phyloP scores from a whole-genome alignment of 768 basidiomycete species.

The Melanogaster broomeanus region DNA sequence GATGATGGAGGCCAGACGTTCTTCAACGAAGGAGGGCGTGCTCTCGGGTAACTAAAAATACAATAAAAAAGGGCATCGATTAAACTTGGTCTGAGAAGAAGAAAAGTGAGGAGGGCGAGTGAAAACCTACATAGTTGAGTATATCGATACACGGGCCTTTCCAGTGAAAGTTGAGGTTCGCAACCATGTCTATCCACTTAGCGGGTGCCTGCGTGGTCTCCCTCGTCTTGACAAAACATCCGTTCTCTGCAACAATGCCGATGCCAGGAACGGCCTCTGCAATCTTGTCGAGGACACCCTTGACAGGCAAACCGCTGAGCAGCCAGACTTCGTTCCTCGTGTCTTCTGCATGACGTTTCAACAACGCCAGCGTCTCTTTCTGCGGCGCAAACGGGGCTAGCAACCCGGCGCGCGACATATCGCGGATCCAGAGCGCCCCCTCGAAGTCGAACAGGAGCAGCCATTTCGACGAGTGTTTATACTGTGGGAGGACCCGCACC shows the following conservation, averaged over 20 bases:
- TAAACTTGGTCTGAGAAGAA: neutral
- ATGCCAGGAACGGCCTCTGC: slow-evolving; percentile 61
- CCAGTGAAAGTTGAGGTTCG: slow-evolving; percentile 79
- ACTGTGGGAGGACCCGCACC: slow-evolving; percentile 61
- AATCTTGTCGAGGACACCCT: slow-evolving; percentile 63
- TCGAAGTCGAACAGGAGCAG: slow-evolving; percentile 79
- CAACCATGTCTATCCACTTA: slow-evolving; percentile 78
- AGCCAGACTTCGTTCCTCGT: slow-evolving; percentile 78
- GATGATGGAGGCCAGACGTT: slow-evolving; percentile 77
- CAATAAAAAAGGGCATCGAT: neutral
- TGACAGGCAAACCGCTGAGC: slow-evolving; percentile 71
- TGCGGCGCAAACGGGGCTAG: slow-evolving; percentile 43
- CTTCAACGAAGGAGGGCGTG: slow-evolving; percentile 84
- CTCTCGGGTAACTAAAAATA: slow-evolving; percentile 78
- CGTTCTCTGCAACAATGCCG: slow-evolving; percentile 89
- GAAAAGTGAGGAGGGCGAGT: neutral
- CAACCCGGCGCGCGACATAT: slow-evolving; percentile 48
- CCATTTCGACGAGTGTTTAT: slow-evolving; percentile 63
- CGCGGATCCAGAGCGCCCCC: slow-evolving; percentile 75
- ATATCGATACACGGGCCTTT: slow-evolving; percentile 82
- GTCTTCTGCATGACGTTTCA: slow-evolving; percentile 63
- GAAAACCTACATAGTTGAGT: slow-evolving; percentile 68
- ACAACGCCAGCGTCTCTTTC: slow-evolving; percentile 41
- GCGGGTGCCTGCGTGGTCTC: slow-evolving; percentile 32
- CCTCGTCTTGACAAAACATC: slow-evolving; percentile 76